These are phyloP conservation scores for Eucalyptus virginea DNA, from an alignment of 345 rosid genomes.

Conservation along the genomic window DNA sequence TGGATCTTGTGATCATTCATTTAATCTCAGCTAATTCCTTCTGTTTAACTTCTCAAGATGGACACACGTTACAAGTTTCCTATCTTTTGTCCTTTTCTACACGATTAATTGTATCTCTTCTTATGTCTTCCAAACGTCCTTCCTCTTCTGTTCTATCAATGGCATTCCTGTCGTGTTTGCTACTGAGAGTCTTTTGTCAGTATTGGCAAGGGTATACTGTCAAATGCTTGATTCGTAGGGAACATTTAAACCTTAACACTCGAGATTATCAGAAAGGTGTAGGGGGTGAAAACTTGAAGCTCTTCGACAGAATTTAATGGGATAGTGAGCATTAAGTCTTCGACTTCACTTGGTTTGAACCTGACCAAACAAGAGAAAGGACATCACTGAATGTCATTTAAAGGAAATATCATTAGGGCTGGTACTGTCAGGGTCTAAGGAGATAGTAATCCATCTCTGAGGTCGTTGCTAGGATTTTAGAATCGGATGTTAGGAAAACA, in stretches of 20 bases:
- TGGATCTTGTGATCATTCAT: background rate
- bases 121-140: background rate
- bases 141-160: background rate
- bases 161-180: background rate
- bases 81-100: background rate
- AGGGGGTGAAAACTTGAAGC: background rate
- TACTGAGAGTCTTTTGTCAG: background rate
- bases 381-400: background rate
- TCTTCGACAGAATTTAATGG: background rate
- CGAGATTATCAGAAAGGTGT: background rate
- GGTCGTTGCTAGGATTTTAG: background rate
- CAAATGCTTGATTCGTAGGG: background rate
- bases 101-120: background rate
- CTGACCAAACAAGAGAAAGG: background rate
- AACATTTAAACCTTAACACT: background rate
- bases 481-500: background rate
- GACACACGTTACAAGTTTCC: background rate
- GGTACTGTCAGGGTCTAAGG: background rate
- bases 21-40: background rate
- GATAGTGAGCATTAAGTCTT: background rate
- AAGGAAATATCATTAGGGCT: background rate
- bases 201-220: background rate
- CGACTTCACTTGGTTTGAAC: background rate
- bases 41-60: background rate
- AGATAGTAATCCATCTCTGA: background rate